Base-by-base conservation (phyloP, 2,329 filamentous ascomycete genomes). In the Penicillium sp. region DNA sequence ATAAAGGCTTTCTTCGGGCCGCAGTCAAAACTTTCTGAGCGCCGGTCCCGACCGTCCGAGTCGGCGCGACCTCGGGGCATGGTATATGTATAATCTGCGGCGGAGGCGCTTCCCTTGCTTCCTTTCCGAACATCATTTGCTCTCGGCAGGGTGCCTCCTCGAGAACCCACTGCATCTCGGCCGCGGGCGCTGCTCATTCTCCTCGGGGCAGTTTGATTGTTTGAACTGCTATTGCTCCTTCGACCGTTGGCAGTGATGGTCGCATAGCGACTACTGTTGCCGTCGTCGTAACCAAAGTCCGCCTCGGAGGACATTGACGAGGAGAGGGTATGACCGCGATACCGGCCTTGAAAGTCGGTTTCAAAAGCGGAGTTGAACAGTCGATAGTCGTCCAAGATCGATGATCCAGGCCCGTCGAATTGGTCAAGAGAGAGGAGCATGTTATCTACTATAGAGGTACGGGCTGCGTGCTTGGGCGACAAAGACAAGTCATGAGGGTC, bases 391-490 rank as follows among this genome's bases (percentile, higher is more conserved):
- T 74, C 73, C 50, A 76, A 61, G 8, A 75, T 57, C 3, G 73
- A 73, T 39, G 75, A 71, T 12, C 71, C 67, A 2, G 73, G 63
- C 38, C 67, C 82, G 42, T 86, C 88, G 72, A 94, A 87, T 75
- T 94, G 90, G 77, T 96, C 94, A 64, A 99, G 88, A 42, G 93
- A 96, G 65, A 95, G 83, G 61, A 98, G 87, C 89, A 99, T 95
- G 76, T 97, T 96, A 76, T 95, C 90, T 60, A 99, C 92, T 67
- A 99, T 88, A 38, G 93, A 97, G 72, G 96, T 91, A 67, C 94
- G 88, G 42, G 90, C 91, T 63, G 91, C 87, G 73, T 91, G 86
- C 62, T 88, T 83, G 51, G 90, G 86, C 53, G 88, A 88, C 69
- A 96, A 83, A 59, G 91, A 93, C 63, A 97, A 83, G 75, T 96